Percentiles rank a stretch among this genome's conserved stretches.
phyloP scores from a whole-genome alignment of 345 rosid species.

The Kernera saxatilis region DNA sequence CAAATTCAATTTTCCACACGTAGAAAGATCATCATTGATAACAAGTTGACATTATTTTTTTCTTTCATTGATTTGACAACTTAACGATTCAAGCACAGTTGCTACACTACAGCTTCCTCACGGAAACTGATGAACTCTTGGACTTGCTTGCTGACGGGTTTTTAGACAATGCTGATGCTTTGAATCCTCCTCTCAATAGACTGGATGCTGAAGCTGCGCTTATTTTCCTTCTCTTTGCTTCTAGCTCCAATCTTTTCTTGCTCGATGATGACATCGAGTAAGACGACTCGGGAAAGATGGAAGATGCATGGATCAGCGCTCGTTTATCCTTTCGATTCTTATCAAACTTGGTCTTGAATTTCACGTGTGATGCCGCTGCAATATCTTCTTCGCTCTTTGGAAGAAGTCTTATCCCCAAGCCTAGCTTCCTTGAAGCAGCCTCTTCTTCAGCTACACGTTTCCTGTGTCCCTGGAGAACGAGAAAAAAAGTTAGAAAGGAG shows the following conservation, averaged over 20 bases:
- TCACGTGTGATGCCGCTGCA: conserved; percentile 51
- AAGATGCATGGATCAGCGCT: conserved; percentile 59
- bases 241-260: conserved; percentile 58
- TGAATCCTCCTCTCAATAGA: conserved; percentile 57
- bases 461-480: conserved; percentile 51
- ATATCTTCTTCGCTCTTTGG: conserved; percentile 60
- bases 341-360: conserved; percentile 66
- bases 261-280: conserved; percentile 31
- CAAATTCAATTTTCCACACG: background rate
- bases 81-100: background rate
- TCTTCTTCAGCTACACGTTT: conserved; percentile 91
- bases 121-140: conserved; percentile 26
- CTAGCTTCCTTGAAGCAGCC: conserved; percentile 57
- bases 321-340: conserved; percentile 73
- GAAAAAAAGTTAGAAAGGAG: background rate
- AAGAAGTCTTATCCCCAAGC: conserved; percentile 74
- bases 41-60: background rate
- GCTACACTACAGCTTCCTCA: conserved; percentile 32
- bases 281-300: conserved; percentile 61
- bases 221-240: conserved; percentile 77
- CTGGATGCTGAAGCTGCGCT: conserved; percentile 58
- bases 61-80: background rate
- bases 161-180: conserved; percentile 61
- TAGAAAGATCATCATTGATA: background rate
- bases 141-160: conserved; percentile 27